Conservation (phyloP, 2,329 filamentous ascomycete genomes). For the Xylogone sp. region DNA sequence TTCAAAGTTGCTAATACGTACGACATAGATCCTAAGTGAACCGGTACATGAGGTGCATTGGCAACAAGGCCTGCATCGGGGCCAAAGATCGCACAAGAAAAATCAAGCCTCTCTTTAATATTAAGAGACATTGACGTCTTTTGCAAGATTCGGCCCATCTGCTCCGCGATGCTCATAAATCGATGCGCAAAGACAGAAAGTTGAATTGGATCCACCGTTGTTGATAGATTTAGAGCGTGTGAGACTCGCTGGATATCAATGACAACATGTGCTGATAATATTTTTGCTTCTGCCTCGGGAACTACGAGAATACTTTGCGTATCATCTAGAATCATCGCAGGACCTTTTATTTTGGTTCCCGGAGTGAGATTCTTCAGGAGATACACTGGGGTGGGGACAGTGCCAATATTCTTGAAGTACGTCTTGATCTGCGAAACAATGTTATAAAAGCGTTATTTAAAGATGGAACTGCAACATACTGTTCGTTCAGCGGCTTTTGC, state of each 20-base stretch:
- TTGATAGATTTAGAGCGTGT: neutral
- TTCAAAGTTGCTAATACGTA: conserved; percentile 49
- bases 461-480: neutral
- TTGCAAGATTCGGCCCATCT: conserved; percentile 73
- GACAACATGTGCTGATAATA: conserved; percentile 80
- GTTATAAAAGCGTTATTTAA: conserved; percentile 25
- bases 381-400: conserved; percentile 63
- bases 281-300: conserved; percentile 67
- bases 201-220: conserved; percentile 67
- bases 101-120: conserved; percentile 76
- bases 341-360: conserved; percentile 71
- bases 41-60: conserved; percentile 73
- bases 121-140: conserved; percentile 76
- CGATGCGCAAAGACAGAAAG: conserved; percentile 73
- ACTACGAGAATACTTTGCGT: conserved; percentile 89
- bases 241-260: conserved; percentile 50
- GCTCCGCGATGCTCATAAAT: conserved; percentile 80
- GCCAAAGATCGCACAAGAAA: conserved; percentile 76
- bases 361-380: conserved; percentile 68
- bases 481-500: neutral
- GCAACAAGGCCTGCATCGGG: conserved; percentile 69
- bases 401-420: neutral
- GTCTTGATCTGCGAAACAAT: neutral
- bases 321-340: conserved; percentile 79
- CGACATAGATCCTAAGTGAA: conserved; percentile 78